Conservation (phyloP, 163 green algal genomes). For the Chlorella variabilis region DNA sequence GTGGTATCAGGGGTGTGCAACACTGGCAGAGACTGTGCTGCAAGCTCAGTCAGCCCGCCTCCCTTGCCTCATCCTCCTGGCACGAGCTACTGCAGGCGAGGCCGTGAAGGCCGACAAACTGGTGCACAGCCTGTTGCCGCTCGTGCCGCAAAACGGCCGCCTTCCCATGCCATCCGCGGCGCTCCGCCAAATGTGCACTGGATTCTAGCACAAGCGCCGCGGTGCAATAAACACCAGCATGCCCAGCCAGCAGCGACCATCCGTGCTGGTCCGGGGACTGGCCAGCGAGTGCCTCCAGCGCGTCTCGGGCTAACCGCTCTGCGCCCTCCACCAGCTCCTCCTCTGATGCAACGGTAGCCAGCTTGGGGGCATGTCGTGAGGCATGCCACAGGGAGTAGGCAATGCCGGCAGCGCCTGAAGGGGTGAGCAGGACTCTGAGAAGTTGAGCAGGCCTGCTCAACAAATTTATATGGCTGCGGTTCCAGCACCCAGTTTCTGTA, state of each 20-base stretch:
- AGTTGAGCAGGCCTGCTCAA: too few relatives aligned
- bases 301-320: neutral
- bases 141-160: neutral
- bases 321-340: constrained; percentile 1
- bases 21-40: too few relatives aligned
- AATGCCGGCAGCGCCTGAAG: constrained; percentile 25
- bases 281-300: neutral
- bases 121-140: neutral
- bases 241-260: constrained; percentile 27
- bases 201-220: neutral
- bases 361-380: neutral
- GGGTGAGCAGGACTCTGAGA: too few relatives aligned
- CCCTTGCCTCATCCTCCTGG: constrained; percentile 10
- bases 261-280: neutral
- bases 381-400: constrained; percentile 22
- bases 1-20: too few relatives aligned
- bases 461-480: too few relatives aligned
- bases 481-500: too few relatives aligned
- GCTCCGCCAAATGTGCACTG: neutral
- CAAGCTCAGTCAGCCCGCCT: too few relatives aligned
- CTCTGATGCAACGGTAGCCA: neutral
- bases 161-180: neutral
- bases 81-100: constrained; percentile 16
- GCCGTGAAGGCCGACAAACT: neutral
- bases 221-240: constrained; percentile 31